A percentile compares a stretch with the other conserved stretches of the same genome.
phyloP scores from a whole-genome alignment of 192 early-diverging fungal genomes.

The Coemansia sp. region DNA sequence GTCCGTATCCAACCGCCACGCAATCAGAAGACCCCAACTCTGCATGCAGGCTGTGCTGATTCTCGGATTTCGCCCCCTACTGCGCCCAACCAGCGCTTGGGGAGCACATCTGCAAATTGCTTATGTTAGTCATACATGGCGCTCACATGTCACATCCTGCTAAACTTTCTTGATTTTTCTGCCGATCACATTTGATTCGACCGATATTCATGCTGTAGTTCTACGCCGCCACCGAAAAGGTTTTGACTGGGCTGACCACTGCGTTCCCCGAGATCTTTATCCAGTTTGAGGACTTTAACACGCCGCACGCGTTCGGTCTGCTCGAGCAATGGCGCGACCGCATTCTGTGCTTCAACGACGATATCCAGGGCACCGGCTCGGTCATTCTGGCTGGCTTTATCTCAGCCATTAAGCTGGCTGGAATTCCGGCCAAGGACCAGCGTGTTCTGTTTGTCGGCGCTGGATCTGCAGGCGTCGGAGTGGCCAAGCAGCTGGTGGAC shows the following conservation, averaged over 20 bases:
- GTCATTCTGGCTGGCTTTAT: slow-evolving; percentile 92
- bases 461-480: slow-evolving; percentile 92
- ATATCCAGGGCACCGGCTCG: slow-evolving; percentile 70
- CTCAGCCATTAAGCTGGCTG: slow-evolving; percentile 72
- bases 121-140: slow-evolving; percentile 7
- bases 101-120: not conserved
- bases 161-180: not conserved
- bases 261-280: slow-evolving; percentile 82
- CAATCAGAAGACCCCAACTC: slow-evolving; percentile 4
- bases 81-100: not conserved
- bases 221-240: slow-evolving; percentile 80
- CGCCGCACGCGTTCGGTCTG: slow-evolving; percentile 87
- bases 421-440: slow-evolving; percentile 71
- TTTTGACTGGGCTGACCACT: slow-evolving; percentile 65
- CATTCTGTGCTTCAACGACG: slow-evolving; percentile 90
- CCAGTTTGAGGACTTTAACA: slow-evolving; percentile 97
- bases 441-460: slow-evolving; percentile 93
- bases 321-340: slow-evolving; percentile 75
- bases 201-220: slow-evolving; percentile 53
- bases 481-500: slow-evolving; percentile 85
- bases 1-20: not conserved
- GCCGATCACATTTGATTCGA: not conserved
- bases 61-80: not conserved
- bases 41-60: not conserved
- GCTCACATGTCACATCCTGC: not conserved